Conservation (phyloP, 805 yeast species). For the Diddensiella transvaalensis region DNA sequence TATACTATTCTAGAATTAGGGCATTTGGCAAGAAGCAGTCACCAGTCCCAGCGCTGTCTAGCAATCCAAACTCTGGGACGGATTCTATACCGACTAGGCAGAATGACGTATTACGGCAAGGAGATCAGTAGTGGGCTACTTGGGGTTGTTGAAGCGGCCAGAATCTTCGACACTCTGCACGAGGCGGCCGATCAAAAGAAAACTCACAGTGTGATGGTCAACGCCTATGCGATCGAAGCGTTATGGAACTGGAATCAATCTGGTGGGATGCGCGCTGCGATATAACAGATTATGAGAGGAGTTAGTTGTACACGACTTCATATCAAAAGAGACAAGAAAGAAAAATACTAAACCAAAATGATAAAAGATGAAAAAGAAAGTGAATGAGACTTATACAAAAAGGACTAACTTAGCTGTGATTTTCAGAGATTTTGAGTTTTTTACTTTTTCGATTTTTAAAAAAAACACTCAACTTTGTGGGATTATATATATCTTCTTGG, state of each 20-base stretch:
- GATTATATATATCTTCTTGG: too few species aligned
- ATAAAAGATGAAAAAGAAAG: too few species aligned
- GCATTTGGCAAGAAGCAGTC: slow-evolving; percentile 71
- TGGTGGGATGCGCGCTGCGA: slow-evolving; percentile 9
- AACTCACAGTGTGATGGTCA: slow-evolving; percentile 66
- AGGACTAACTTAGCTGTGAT: too few species aligned
- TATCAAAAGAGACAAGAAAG: too few species aligned
- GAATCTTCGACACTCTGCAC: slow-evolving; percentile 61
- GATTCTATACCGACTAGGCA: slow-evolving; percentile 74
- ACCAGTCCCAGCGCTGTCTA: slow-evolving; percentile 80
- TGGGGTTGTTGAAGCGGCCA: slow-evolving; percentile 62
- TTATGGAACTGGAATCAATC: slow-evolving; percentile 74
- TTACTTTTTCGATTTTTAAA: too few species aligned
- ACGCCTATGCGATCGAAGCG: slow-evolving; percentile 84
- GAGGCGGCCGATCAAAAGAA: slow-evolving; percentile 59
- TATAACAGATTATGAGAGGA: too few species aligned
- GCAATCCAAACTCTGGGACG: slow-evolving; percentile 87
- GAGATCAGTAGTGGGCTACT: slow-evolving; percentile 57
- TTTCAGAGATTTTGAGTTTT: too few species aligned
- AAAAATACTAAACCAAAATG: too few species aligned
- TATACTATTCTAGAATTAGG: slow-evolving; percentile 82
- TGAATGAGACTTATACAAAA: too few species aligned
- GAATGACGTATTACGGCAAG: slow-evolving; percentile 36
- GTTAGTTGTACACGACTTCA: too few species aligned
- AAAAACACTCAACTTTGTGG: too few species aligned